These are phyloP conservation scores for Leptomonas seymouri DNA, from an alignment of 208 protist genomes.

Conservation along the genomic window DNA sequence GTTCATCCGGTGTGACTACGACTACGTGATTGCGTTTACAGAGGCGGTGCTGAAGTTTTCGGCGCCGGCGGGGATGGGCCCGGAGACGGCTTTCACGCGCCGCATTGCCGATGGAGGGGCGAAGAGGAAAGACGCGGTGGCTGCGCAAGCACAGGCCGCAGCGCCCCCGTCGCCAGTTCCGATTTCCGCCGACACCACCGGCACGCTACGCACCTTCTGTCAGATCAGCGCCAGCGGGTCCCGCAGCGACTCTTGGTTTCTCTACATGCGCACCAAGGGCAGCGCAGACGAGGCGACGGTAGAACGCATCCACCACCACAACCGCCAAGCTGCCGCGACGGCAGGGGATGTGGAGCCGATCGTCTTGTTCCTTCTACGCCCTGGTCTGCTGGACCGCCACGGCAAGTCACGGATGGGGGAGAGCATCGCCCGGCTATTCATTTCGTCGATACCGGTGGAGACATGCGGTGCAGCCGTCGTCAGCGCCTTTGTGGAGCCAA, in stretches of 20 bases:
- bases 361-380: conserved; percentile 52
- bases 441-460: conserved; percentile 50
- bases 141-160: not conserved
- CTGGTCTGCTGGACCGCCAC: conserved; percentile 63
- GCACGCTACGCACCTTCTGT: conserved; percentile 41
- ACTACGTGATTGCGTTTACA: conserved; percentile 73
- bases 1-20: conserved; percentile 77
- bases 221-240: conserved; percentile 66
- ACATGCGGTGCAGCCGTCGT: conserved; percentile 57
- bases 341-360: conserved; percentile 18
- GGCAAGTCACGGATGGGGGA: conserved; percentile 58
- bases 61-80: conserved; percentile 27
- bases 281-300: conserved; percentile 51
- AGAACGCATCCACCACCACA: conserved; percentile 43
- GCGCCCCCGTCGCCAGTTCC: not conserved
- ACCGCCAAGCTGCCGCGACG: conserved; percentile 15
- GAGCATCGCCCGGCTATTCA: conserved; percentile 45
- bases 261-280: conserved; percentile 80
- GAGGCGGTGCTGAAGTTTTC: conserved; percentile 63
- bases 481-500: conserved; percentile 28
- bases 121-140: conserved; percentile 6
- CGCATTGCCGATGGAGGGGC: conserved; percentile 31
- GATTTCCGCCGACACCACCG: conserved; percentile 24
- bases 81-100: conserved; percentile 21
- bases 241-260: conserved; percentile 53